phyloP scores from a whole-genome alignment of 192 early-diverging fungal species.

The Coemansia sp. region DNA sequence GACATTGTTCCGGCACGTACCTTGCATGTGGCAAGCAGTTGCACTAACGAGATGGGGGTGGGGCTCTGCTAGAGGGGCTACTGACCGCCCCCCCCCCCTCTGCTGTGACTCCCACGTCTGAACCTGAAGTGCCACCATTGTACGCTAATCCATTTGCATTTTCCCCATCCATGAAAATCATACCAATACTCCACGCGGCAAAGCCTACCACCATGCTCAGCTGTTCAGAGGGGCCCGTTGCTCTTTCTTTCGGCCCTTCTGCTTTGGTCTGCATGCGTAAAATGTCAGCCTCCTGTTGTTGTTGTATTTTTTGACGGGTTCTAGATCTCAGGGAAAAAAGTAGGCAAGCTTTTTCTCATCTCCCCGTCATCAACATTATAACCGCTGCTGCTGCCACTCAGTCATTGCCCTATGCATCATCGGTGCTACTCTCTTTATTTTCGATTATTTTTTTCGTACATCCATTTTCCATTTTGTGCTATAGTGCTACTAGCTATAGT shows the following conservation, averaged over 20 bases:
- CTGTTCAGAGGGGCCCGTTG: constrained; percentile 12
- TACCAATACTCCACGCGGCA: neutral
- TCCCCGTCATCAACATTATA: constrained; percentile 14
- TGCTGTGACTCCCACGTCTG: constrained; percentile 22
- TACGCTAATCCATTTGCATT: neutral
- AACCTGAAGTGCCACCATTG: constrained; percentile 18
- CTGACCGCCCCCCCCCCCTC: constrained; percentile 2
- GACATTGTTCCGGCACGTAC: constrained; percentile 13
- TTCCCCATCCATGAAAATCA: constrained; percentile 12
- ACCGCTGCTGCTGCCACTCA: neutral
- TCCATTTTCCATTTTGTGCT: constrained; percentile 12
- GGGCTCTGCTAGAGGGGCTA: constrained; percentile 9
- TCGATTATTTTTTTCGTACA: constrained; percentile 2
- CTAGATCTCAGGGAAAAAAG: constrained; percentile 25
- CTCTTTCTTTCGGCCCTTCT: constrained; percentile 6
- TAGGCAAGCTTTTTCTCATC: constrained; percentile 4
- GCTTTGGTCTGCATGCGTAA: constrained; percentile 5
- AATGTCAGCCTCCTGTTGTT: constrained; percentile 5
- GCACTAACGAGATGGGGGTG: constrained; percentile 8
- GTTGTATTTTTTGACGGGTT: constrained; percentile 9
- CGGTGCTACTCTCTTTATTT: constrained; percentile 1
- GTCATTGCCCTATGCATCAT: neutral
- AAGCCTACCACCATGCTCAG: constrained; percentile 6
- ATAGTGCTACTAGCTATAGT: constrained; percentile 11
- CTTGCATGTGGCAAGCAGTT: neutral